phyloP scores from a whole-genome alignment of 352 stramenopile genomes.

The Porosira glacialis region DNA sequence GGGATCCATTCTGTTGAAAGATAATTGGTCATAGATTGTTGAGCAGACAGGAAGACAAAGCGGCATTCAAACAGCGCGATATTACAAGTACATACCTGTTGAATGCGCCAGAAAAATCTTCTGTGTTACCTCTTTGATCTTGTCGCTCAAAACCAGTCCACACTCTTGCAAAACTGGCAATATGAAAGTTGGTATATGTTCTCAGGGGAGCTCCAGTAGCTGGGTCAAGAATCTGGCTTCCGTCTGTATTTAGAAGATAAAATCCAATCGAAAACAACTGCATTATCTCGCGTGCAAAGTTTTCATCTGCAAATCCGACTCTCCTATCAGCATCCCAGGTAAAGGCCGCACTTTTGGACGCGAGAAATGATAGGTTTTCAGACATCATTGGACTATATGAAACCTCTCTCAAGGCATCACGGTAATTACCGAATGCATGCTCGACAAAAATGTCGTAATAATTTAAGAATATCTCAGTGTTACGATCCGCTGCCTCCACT shows the following conservation, averaged over 20 bases:
- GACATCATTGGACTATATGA: conserved; percentile 77
- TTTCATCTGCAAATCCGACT: conserved; percentile 56
- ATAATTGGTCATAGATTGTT: too few relatives aligned
- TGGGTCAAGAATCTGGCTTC: conserved; percentile 52
- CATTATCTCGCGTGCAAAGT: conserved; percentile 43
- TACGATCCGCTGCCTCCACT: conserved; percentile 21
- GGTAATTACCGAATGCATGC: conserved; percentile 80
- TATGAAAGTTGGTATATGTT: conserved; percentile 76
- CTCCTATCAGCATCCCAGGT: conserved; percentile 42
- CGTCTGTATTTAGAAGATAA: conserved; percentile 65
- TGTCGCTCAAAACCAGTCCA: conserved; percentile 78
- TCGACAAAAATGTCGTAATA: conserved; percentile 81
- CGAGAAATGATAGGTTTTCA: conserved; percentile 71
- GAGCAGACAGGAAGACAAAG: neutral
- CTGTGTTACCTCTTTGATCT: conserved; percentile 52
- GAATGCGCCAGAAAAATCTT: conserved; percentile 19
- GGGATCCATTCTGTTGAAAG: conserved; percentile 75
- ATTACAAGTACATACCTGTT: neutral
- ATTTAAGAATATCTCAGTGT: conserved; percentile 65
- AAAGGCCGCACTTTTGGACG: conserved; percentile 58
- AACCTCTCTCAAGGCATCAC: conserved; percentile 76
- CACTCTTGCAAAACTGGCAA: conserved; percentile 67
- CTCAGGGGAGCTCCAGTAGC: conserved; percentile 42
- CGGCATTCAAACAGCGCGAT: neutral
- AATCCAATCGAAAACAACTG: conserved; percentile 72